phyloP scores from a whole-genome alignment of 2,329 filamentous ascomycete genomes.

The Curvularia lunata region DNA sequence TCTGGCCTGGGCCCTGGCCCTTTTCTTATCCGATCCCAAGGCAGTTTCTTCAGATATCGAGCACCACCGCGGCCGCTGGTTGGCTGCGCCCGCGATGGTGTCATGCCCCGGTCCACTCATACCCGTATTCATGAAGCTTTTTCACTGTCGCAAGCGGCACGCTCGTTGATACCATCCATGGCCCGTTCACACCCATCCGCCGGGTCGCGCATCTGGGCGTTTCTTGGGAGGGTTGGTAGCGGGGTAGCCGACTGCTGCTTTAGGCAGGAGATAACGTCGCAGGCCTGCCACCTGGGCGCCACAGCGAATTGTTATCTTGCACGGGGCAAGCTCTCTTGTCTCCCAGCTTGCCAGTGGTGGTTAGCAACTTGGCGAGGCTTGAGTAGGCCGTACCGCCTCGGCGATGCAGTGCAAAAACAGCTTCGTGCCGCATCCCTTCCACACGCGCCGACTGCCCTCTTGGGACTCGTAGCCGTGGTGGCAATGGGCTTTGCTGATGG shows the following conservation, averaged over 20 bases:
- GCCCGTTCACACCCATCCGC: not conserved
- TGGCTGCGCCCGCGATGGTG: not conserved
- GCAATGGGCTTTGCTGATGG: constrained; percentile 25
- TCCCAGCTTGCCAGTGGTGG: constrained; percentile 17
- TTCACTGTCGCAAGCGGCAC: not conserved
- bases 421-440: constrained; percentile 15
- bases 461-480: constrained; percentile 27
- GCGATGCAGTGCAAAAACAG: constrained; percentile 21
- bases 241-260: constrained; percentile 14
- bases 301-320: constrained; percentile 21
- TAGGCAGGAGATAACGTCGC: constrained; percentile 19
- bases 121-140: constrained; percentile 3
- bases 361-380: constrained; percentile 26
- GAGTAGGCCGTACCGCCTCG: constrained; percentile 14
- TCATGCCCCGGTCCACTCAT: constrained; percentile 9
- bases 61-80: not conserved
- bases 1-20: constrained; percentile 5
- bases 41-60: not conserved
- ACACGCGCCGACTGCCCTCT: constrained; percentile 10
- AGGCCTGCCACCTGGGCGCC: constrained; percentile 15
- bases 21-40: not conserved
- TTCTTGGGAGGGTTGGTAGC: constrained; percentile 15
- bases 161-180: constrained; percentile 11
- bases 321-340: constrained; percentile 22
- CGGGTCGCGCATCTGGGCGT: constrained; percentile 12